Evolutionary conservation across 176 grass and related monocot species (phyloP).

Genomic region (Puya raimondii): DNA sequence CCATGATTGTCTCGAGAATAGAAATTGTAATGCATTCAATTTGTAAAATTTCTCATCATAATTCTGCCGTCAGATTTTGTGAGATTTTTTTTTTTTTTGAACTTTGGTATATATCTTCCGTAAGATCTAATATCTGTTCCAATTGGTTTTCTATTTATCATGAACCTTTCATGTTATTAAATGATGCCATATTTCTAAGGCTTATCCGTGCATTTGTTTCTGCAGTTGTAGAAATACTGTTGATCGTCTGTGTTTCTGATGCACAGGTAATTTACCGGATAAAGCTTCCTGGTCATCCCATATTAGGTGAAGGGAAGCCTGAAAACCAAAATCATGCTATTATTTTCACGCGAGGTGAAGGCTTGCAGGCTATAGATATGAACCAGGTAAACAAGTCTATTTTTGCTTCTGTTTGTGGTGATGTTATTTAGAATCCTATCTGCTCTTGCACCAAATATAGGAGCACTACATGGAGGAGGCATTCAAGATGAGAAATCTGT

Average conservation of each 20-base stretch:
- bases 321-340: conserved; percentile 99
- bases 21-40: too few relatives aligned
- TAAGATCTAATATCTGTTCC: too few relatives aligned
- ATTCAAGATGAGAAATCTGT: conserved; percentile 93
- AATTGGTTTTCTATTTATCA: too few relatives aligned
- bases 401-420: conserved; percentile 8
- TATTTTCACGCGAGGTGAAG: conserved; percentile 92
- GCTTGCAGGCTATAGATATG: conserved; percentile 96
- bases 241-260: conserved; percentile 16
- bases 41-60: too few relatives aligned
- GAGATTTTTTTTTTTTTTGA: too few relatives aligned
- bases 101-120: too few relatives aligned
- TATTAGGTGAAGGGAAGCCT: conserved; percentile 91
- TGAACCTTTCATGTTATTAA: too few relatives aligned
- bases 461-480: conserved; percentile 98
- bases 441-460: conserved; percentile 33
- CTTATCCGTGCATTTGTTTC: too few relatives aligned
- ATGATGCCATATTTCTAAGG: too few relatives aligned
- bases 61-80: too few relatives aligned
- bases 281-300: conserved; percentile 89
- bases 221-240: conserved; percentile 2
- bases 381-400: conserved; percentile 57
- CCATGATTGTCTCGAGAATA: too few relatives aligned
- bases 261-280: conserved; percentile 85
- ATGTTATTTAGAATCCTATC: conserved; percentile 12